Base-by-base conservation (phyloP, 306 rosid species). In the Trichosanthes truncata region DNA sequence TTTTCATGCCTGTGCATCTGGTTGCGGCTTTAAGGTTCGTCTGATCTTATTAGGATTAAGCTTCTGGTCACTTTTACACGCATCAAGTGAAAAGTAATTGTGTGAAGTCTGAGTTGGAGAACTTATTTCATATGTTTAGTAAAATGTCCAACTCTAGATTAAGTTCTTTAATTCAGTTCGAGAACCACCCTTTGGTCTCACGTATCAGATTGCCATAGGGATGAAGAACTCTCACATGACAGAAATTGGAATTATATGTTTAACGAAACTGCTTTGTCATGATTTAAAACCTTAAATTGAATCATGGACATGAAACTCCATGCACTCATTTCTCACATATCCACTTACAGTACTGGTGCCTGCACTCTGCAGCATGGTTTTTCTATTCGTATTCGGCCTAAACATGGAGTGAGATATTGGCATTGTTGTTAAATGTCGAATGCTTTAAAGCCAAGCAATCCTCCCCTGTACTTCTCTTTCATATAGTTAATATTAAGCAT, bases 11-110 rank as follows among this genome's bases (percentile, higher is more conserved):
- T 92, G 98, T 77, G 89, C 87, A 60, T 94, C 97, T 62, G 98
- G 98, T 75, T 92, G 98, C 60, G 97, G 97, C 67, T 94, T 67
- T 83, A 94, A 89, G 97, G 98, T 94, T 55, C 85, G 97, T 83
- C 66, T 76, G 75, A 60, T 68, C 77, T 67, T 65, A 56, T 9
- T 80, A 18, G 13, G 5, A 5, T 52, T 2, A 53, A 6, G 56
- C 56, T 76, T 35, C 46, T 26, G 38, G 38, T 18, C 25, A 20
- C 71, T 75, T 55, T 9, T 66, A 17, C 52, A 71, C 17, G 31
- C 8, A 60, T 18, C 80, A 15, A 35, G n/a, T 41, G 7, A 26
- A 31, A 17, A 76, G 18, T 72, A 6, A 26, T 8, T 26, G 57
- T 72, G 75, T 38, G 17, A 69, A 68, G 67, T 18, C 14, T 9